Evolutionary conservation across 2,329 filamentous ascomycete genomes (phyloP), one percentile per base, ranked within the genome.

Genomic region (Cordyceps tenuipes): DNA sequence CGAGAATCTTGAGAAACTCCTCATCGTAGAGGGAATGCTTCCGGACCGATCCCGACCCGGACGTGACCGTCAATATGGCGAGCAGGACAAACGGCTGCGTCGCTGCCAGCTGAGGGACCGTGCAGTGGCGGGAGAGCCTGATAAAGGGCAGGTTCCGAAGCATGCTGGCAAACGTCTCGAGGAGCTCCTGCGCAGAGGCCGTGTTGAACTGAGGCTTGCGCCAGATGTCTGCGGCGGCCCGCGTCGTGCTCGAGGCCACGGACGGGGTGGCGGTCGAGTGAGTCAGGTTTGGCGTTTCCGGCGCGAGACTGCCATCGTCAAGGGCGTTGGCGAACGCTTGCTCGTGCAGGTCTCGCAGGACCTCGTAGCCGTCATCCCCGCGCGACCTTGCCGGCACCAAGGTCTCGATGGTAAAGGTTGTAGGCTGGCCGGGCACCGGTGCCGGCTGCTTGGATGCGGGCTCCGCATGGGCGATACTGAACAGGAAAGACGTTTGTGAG

Each of bases 201-300:
- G 51, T 46, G 31, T 60, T 54, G 50, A 60, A 60, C 12, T 47
- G 51, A 26, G 58, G 58, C 43, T 49, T 46, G 21, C 58, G 58
- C 58, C 61, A 62, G 17, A 62, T 60, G 26, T 62, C 61, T 10
- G 57, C 43, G n/a, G 47, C 59, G 34, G 58, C 23, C n/a, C 59
- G 61, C 26, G 51, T 36, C 10, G 44, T 41, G 51, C 43, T 60
- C 3, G 61, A 56, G 21, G 53, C 19, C 10, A 17, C 53, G 10
- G 58, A 62, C 13, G 61, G 49, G 6, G 31, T 49, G 19, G 44
- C 10, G 3, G 34, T 9, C 15, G 57, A 60, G 15, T 49, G 58
- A 23, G 21, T 48, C n/a, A 17, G 31, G 17, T 5, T 49, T 4
- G 54, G 34, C 23, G 46, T 26, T 9, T 57, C 46, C 13, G 29